Conservation (phyloP, 2,329 filamentous ascomycete genomes). For the Colletotrichum scovillei region DNA sequence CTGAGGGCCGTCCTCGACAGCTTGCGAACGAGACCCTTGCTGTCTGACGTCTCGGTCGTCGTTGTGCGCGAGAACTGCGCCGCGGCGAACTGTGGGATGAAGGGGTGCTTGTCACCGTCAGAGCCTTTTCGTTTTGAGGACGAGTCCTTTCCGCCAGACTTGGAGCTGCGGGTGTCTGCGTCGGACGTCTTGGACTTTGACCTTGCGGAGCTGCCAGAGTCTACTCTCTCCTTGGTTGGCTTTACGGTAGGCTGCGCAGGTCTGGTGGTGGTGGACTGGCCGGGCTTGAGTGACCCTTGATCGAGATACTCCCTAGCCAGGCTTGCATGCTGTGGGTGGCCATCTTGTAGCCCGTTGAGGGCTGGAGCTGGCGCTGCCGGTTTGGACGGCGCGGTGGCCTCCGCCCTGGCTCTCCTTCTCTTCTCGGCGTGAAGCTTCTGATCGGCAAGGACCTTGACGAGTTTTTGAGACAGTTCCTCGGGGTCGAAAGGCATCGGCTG, state of each 20-base stretch:
- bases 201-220: not conserved
- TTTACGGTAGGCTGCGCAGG: not conserved
- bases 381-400: conserved; percentile 37
- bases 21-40: conserved; percentile 51
- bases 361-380: not conserved
- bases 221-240: not conserved
- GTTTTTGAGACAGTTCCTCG: conserved; percentile 64
- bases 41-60: conserved; percentile 55
- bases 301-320: conserved; percentile 22
- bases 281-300: conserved; percentile 20
- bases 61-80: conserved; percentile 66
- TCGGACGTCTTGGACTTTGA: conserved; percentile 35
- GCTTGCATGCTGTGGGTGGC: conserved; percentile 2
- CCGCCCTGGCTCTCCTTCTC: conserved; percentile 44
- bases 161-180: conserved; percentile 28
- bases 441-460: conserved; percentile 62
- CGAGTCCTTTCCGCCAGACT: conserved; percentile 11
- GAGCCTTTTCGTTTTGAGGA: conserved; percentile 19
- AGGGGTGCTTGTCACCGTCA: conserved; percentile 50
- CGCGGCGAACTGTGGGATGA: conserved; percentile 66
- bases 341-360: not conserved
- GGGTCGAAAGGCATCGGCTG: conserved; percentile 58
- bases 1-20: conserved; percentile 56
- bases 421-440: conserved; percentile 56
- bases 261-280: not conserved